A percentile compares a stretch with the other conserved stretches of the same genome.
Evolutionary conservation across 345 rosid genomes (phyloP).

Genomic region (Salix viminalis): DNA sequence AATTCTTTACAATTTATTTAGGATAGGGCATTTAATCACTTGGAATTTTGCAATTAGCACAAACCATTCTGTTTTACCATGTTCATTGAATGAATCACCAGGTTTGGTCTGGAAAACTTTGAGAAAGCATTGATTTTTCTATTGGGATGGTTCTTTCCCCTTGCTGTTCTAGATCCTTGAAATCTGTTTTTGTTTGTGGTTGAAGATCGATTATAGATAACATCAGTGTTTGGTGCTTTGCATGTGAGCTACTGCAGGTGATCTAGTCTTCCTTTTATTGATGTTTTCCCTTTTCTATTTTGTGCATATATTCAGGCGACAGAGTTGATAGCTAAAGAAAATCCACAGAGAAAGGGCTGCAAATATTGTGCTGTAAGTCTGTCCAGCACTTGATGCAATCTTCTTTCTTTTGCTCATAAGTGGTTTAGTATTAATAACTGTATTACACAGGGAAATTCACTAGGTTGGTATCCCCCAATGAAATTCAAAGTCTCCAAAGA

Average conservation of each 20-base stretch:
- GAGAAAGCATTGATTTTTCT: neutral
- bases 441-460: conserved; percentile 33
- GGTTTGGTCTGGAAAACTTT: neutral
- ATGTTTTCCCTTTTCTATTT: conserved; percentile 10
- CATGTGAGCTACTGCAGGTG: neutral
- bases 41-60: too few relatives aligned
- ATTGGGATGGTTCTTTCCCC: neutral
- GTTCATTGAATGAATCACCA: neutral
- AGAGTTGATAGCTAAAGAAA: conserved; percentile 24
- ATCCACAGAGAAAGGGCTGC: conserved; percentile 42
- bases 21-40: too few relatives aligned
- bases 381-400: conserved; percentile 1
- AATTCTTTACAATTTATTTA: too few relatives aligned
- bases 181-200: neutral
- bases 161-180: neutral
- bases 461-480: conserved; percentile 65
- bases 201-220: neutral
- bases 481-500: conserved; percentile 66
- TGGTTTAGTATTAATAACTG: conserved; percentile 8
- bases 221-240: neutral
- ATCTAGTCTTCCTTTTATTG: neutral
- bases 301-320: conserved; percentile 35
- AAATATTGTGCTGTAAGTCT: conserved; percentile 75
- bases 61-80: neutral
- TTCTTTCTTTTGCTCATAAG: neutral